These are phyloP conservation scores for Alternaria viburni DNA, from an alignment of 2,329 filamentous ascomycete genomes.

Conservation along the genomic window DNA sequence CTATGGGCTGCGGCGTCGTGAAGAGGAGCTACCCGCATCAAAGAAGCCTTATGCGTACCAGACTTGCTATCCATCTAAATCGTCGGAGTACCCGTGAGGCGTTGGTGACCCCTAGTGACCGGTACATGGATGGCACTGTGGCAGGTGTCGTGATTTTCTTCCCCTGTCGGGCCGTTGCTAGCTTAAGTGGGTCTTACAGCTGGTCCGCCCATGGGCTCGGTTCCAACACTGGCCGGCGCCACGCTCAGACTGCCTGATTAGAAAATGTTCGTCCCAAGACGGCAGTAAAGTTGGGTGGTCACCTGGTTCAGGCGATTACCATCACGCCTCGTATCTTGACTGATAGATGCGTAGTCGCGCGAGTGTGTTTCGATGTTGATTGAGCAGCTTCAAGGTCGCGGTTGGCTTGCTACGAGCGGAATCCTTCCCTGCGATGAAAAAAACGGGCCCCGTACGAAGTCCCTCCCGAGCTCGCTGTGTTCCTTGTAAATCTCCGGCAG, in stretches of 20 bases:
- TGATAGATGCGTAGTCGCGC: not conserved
- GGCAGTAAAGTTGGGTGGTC: not conserved
- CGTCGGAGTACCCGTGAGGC: not conserved
- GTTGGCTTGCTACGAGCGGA: not conserved
- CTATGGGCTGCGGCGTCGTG: not conserved
- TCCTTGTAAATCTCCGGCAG: slow-evolving; percentile 4
- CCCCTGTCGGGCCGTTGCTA: slow-evolving; percentile 3
- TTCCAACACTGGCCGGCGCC: not conserved
- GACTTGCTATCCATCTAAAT: not conserved
- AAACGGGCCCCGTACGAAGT: not conserved
- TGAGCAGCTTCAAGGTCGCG: not conserved
- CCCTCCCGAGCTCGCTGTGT: not conserved
- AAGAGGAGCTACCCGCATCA: not conserved
- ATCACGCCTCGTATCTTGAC: not conserved
- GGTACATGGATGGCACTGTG: not conserved
- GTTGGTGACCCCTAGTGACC: not conserved
- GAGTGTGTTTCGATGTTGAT: not conserved
- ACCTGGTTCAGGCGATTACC: not conserved
- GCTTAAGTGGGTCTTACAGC: not conserved
- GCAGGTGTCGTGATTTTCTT: not conserved
- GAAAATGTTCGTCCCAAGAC: not conserved
- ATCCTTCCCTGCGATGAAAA: slow-evolving; percentile 6
- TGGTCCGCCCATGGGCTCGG: not conserved
- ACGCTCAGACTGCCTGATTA: not conserved
- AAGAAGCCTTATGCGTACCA: not conserved